Conservation (phyloP, 192 early-diverging fungal genomes). For the Podochytrium sp. region DNA sequence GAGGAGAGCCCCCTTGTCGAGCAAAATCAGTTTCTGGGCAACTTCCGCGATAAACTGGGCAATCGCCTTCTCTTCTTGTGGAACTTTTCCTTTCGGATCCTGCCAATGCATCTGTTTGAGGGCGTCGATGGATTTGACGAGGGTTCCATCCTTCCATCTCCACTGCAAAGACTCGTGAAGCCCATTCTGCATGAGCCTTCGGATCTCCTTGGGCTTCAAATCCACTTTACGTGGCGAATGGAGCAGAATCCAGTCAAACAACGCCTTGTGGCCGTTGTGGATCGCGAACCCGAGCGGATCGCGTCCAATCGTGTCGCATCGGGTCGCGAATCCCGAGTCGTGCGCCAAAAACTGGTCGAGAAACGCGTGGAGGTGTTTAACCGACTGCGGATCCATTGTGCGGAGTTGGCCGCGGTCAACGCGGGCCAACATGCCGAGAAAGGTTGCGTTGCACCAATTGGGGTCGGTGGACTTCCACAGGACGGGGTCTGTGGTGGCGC, state of each 20-base stretch:
- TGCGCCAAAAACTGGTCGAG: background rate
- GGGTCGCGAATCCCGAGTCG: background rate
- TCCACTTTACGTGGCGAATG: background rate
- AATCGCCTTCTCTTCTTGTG: background rate
- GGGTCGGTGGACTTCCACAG: background rate
- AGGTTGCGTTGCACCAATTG: background rate
- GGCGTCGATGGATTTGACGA: background rate
- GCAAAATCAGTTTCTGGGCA: background rate
- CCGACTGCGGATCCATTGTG: background rate
- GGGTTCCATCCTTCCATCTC: background rate
- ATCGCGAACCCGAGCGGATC: background rate
- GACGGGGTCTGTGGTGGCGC: background rate
- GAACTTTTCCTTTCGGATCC: background rate
- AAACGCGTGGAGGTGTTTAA: background rate
- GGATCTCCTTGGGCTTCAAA: background rate
- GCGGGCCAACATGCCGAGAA: background rate
- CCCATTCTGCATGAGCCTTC: background rate
- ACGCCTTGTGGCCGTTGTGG: background rate
- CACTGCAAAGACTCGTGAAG: background rate
- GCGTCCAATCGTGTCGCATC: background rate
- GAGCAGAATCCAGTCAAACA: background rate
- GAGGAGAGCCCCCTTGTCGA: background rate
- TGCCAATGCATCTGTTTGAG: background rate
- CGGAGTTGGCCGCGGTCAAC: background rate
- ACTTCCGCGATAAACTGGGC: background rate